phyloP scores from a whole-genome alignment of 306 rosid species.

The Cucurbita moschata region DNA sequence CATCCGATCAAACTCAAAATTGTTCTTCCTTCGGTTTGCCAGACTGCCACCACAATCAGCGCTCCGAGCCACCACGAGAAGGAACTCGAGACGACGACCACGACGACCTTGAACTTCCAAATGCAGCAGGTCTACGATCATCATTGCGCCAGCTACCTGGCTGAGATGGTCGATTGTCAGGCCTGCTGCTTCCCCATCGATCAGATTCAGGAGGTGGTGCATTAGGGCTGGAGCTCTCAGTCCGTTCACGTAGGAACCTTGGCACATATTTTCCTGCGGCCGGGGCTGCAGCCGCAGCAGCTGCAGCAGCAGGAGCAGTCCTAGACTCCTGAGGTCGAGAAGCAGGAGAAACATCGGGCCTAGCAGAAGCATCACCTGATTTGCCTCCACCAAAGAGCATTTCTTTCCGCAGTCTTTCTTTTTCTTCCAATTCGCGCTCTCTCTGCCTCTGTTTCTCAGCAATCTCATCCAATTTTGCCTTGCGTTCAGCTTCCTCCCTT shows the following conservation, averaged over 20 bases:
- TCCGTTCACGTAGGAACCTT: slow-evolving; percentile 28
- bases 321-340: slow-evolving; percentile 31
- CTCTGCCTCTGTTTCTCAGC: slow-evolving; percentile 77
- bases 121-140: slow-evolving; percentile 28
- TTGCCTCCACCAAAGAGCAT: slow-evolving; percentile 25
- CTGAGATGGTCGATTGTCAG: slow-evolving; percentile 14
- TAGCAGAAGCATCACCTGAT: slow-evolving; percentile 24
- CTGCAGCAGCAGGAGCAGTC: slow-evolving; percentile 25
- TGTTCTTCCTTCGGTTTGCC: neutral
- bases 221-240: slow-evolving; percentile 23
- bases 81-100: slow-evolving; percentile 67
- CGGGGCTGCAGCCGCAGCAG: slow-evolving; percentile 7
- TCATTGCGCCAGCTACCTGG: slow-evolving; percentile 65
- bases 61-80: slow-evolving; percentile 19
- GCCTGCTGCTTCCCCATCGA: slow-evolving; percentile 32
- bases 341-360: slow-evolving; percentile 23
- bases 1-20: neutral
- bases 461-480: slow-evolving; percentile 57
- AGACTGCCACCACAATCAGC: slow-evolving; percentile 12
- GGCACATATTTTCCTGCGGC: slow-evolving; percentile 57
- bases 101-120: slow-evolving; percentile 39
- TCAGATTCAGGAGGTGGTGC: slow-evolving; percentile 42
- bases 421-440: slow-evolving; percentile 67
- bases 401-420: slow-evolving; percentile 53
- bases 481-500: slow-evolving; percentile 62